phyloP scores from a whole-genome alignment of 345 rosid species.

The Adansonia digitata region DNA sequence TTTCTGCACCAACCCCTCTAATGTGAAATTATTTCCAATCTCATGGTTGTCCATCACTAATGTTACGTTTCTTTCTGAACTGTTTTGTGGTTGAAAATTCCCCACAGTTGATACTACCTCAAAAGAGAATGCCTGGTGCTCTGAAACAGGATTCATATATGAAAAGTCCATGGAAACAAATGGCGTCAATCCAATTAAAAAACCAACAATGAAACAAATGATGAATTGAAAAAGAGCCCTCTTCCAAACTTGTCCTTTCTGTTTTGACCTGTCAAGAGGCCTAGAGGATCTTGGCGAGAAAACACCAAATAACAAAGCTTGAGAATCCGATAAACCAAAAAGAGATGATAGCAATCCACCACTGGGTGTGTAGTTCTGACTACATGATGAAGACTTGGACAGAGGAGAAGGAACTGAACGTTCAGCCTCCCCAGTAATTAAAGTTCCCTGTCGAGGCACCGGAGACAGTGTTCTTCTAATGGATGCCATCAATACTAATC shows the following conservation, averaged over 20 bases:
- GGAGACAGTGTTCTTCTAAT: constrained; percentile 58
- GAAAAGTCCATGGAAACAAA: constrained; percentile 35
- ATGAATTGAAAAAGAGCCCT: constrained; percentile 44
- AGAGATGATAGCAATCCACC: constrained; percentile 39
- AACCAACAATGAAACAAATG: constrained; percentile 44
- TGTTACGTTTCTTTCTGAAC: constrained; percentile 16
- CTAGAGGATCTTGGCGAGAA: constrained; percentile 39
- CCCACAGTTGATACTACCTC: constrained; percentile 29
- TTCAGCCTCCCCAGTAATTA: constrained; percentile 39
- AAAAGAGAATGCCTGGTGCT: constrained; percentile 37
- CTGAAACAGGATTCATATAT: constrained; percentile 13
- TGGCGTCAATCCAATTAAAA: constrained; percentile 46
- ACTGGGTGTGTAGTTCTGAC: constrained; percentile 26
- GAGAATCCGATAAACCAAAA: constrained; percentile 36
- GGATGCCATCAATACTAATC: constrained; percentile 50
- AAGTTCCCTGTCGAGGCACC: constrained; percentile 40
- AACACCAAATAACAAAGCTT: constrained; percentile 27
- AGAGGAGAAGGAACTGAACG: constrained; percentile 50
- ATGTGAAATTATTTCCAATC: constrained; percentile 15
- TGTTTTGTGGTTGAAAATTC: constrained; percentile 10
- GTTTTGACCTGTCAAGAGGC: constrained; percentile 38
- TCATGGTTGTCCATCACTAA: neutral
- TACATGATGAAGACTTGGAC: constrained; percentile 38
- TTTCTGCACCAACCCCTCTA: constrained; percentile 17
- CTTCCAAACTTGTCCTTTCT: constrained; percentile 49